Evolutionary conservation across 1,284 basidiomycete species (phyloP).

Genomic region (Cryptococcus sp.): DNA sequence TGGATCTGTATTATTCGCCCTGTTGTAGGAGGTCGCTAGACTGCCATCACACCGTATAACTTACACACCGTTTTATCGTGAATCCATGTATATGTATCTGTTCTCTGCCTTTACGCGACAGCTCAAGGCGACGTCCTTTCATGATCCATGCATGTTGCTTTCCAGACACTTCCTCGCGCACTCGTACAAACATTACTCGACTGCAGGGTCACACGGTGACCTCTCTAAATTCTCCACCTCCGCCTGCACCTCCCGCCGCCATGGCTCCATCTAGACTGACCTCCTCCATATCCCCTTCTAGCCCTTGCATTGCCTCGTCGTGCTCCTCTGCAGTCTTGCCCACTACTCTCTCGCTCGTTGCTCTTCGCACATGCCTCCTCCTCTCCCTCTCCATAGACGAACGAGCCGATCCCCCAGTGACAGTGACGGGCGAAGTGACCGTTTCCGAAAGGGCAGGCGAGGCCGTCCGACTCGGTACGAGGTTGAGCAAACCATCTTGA

Average conservation of each 20-base stretch:
- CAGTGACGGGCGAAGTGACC: slow-evolving; percentile 2
- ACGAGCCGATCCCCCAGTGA: neutral
- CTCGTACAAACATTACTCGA: neutral
- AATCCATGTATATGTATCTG: neutral
- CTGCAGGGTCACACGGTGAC: neutral
- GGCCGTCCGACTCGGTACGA: neutral
- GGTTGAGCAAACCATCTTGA: slow-evolving; percentile 25
- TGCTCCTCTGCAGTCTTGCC: neutral
- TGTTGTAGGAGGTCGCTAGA: neutral
- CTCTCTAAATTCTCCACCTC: slow-evolving; percentile 3
- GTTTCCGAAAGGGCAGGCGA: neutral
- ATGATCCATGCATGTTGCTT: no score
- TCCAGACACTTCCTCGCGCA: neutral
- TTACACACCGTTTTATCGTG: neutral
- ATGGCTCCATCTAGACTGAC: slow-evolving; percentile 23
- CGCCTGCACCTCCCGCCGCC: no score
- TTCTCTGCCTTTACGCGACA: no score
- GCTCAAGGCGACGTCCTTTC: no score
- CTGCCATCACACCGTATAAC: neutral
- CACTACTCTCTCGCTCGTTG: neutral
- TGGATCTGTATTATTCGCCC: neutral
- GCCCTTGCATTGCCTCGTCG: slow-evolving; percentile 1
- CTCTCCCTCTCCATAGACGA: neutral
- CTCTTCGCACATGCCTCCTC: no score
- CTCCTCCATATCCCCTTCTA: slow-evolving; percentile 28